phyloP scores from a whole-genome alignment of 2,329 filamentous ascomycete species.

The Aspergillus glaucus region DNA sequence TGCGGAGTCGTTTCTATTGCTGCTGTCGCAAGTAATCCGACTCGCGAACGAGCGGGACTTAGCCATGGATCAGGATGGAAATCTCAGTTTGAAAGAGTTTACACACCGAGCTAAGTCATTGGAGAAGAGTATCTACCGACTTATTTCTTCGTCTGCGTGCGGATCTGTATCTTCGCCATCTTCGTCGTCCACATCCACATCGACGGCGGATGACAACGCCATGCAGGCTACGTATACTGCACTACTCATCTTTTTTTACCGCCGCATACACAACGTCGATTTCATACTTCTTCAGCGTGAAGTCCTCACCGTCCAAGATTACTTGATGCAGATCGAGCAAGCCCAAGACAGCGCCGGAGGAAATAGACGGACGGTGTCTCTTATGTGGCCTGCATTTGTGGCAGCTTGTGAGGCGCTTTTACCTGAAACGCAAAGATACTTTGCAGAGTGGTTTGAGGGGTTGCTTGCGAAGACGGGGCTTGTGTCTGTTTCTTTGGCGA shows the following conservation, averaged over 20 bases:
- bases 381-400: constrained; percentile 17
- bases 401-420: constrained; percentile 13
- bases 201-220: background rate
- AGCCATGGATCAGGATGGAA: constrained; percentile 2
- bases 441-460: constrained; percentile 10
- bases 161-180: no score
- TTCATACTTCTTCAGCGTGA: constrained; percentile 7
- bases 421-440: constrained; percentile 6
- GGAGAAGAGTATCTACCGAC: constrained; percentile 7
- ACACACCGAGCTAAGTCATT: constrained; percentile 10
- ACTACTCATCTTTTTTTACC: constrained; percentile 12
- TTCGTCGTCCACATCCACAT: no score
- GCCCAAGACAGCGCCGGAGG: background rate
- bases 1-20: constrained; percentile 12
- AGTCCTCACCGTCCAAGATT: constrained; percentile 3
- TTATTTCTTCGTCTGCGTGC: background rate
- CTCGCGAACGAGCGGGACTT: constrained; percentile 15
- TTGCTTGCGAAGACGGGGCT: constrained; percentile 8
- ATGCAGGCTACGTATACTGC: constrained; percentile 12
- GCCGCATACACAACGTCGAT: constrained; percentile 12
- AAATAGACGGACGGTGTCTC: constrained; percentile 3
- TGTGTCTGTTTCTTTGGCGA: constrained; percentile 7
- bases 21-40: constrained; percentile 14
- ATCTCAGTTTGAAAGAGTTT: constrained; percentile 8
- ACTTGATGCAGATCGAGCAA: constrained; percentile 3